Evolutionary conservation across 225 moss, liverwort and hornwort genomes (phyloP), one percentile per base, ranked within the genome.

Genomic region (Rhytidiadelphus loreus): DNA sequence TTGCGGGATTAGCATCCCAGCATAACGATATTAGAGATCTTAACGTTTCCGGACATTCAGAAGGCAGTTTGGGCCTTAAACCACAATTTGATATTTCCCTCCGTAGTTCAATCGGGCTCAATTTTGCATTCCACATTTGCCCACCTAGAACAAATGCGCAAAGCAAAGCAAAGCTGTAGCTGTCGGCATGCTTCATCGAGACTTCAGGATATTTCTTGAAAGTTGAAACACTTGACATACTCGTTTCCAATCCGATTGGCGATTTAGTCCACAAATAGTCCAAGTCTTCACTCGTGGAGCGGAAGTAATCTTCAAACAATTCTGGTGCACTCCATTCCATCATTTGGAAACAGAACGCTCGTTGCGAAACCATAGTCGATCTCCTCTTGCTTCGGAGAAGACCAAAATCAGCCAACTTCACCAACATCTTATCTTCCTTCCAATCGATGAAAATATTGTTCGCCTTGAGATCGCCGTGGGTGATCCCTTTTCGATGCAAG

Each of bases 331-430:
- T 73, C 89, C 72, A 89, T 80, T 62, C 35, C 6, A 63, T 28
- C 62, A 89, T 85, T 62, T 43, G 41, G 52, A 20, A 85, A 72
- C 71, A 28, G 52, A 50, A 26, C 4, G 85, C 62, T 13, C 72
- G 80, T 41, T 62, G 53, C 35, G 85, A 89, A 60, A 80, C 33
- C 80, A 85, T 72, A 35, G 62, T 44, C 13, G 89, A 35, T 28
- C 16, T 85, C 16, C 63, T 72, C 85, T 89, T 85, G 62, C 16
- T 85, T 63, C 63, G 4, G 44, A 85, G 17, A 21, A 89, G 89
- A 52, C 89, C 89, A 48, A 85, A 89, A 56, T 89, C 89, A 35
- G 41, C 5, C 79, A 89, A 41, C 52, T 89, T 89, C 80, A 89
- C 80, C 6, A 44, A 4, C 23, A 85, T 58, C 66, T 25, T 5